phyloP scores from a whole-genome alignment of 441 rosid genomes.

The Gossypium schwendimanii region DNA sequence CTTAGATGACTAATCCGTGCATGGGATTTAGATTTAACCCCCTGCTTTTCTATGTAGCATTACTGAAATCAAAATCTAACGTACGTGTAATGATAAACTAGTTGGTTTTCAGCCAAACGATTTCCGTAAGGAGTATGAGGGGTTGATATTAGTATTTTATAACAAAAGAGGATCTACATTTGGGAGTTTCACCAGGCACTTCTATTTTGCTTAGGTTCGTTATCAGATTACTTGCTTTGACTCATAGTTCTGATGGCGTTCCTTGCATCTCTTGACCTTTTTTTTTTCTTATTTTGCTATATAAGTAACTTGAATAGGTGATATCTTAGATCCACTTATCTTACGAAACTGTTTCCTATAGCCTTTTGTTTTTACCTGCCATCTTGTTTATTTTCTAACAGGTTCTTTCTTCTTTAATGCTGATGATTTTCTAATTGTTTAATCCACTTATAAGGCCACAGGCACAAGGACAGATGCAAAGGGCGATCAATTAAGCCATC shows the following conservation, averaged over 20 bases:
- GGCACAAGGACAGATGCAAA: slow-evolving; percentile 16
- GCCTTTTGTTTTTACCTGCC: not conserved
- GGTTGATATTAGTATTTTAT: not conserved
- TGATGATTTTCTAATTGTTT: not conserved
- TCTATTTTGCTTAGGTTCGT: not conserved
- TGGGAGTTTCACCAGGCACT: not conserved
- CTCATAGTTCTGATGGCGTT: slow-evolving; percentile 1
- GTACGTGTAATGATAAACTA: not conserved
- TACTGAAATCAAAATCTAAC: slow-evolving; percentile 3
- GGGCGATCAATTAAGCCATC: slow-evolving; percentile 13
- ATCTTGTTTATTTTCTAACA: slow-evolving; percentile 6
- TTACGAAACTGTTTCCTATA: not conserved
- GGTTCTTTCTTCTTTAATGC: not conserved
- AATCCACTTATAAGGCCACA: slow-evolving; percentile 10
- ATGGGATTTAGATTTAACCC: not conserved
- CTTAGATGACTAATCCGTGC: not conserved
- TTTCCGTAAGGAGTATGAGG: not conserved
- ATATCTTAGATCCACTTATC: not conserved
- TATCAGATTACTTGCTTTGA: not conserved
- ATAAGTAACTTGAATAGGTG: not conserved
- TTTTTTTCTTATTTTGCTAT: not conserved
- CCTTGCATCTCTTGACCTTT: not conserved
- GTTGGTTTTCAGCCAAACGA: slow-evolving; percentile 1
- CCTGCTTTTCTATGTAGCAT: not conserved
- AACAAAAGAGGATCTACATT: not conserved